These are phyloP conservation scores for Mycena maculata DNA, from an alignment of 768 basidiomycete genomes.

Conservation along the genomic window DNA sequence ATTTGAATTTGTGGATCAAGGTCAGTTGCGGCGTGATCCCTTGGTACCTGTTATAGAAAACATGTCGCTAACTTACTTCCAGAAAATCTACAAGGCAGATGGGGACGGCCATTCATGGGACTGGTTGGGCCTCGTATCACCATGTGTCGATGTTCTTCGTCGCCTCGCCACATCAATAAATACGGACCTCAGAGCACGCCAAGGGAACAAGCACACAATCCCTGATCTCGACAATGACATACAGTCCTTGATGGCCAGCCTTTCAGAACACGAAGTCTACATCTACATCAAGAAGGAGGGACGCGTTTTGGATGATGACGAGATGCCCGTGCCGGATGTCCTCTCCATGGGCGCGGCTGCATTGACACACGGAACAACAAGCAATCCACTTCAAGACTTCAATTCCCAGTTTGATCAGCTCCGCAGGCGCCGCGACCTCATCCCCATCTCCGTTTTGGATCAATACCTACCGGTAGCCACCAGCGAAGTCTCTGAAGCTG, in stretches of 20 bases:
- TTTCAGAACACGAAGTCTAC: constrained; percentile 39
- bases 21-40: constrained; percentile 23
- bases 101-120: constrained; percentile 30
- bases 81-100: constrained; percentile 31
- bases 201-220: constrained; percentile 44
- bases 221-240: constrained; percentile 47
- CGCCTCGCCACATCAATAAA: constrained; percentile 30
- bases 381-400: constrained; percentile 27
- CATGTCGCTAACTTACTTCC: neutral
- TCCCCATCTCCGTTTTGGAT: neutral
- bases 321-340: constrained; percentile 32
- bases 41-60: neutral
- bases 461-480: too few relatives aligned
- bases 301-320: constrained; percentile 33
- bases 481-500: too few relatives aligned
- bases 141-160: constrained; percentile 39
- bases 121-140: constrained; percentile 27
- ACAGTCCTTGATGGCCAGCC: constrained; percentile 33
- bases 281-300: constrained; percentile 31
- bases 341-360: constrained; percentile 19
- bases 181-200: constrained; percentile 41
- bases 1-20: constrained; percentile 34
- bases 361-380: constrained; percentile 17
- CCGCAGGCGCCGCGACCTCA: constrained; percentile 19
- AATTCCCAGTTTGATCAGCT: constrained; percentile 26